Conservation (phyloP, 305 asterid genomes). For the Stenogyne calaminthoides region DNA sequence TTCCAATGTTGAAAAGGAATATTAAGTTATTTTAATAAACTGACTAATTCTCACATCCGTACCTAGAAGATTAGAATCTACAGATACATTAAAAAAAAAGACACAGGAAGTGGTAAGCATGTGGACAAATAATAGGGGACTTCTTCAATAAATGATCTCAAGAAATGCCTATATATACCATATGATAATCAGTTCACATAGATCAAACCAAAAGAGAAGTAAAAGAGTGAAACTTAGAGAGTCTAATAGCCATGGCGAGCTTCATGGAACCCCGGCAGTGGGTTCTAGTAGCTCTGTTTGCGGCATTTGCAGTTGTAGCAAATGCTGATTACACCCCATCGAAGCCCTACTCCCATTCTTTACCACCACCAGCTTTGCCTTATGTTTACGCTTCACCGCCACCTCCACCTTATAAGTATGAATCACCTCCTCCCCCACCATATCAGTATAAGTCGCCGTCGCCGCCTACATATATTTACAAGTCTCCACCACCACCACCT, state of each 20-base stretch:
- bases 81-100: neutral
- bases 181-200: neutral
- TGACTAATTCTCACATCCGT: conserved; percentile 27
- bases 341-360: neutral
- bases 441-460: neutral
- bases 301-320: neutral
- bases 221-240: neutral
- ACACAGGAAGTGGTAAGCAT: neutral
- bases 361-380: neutral
- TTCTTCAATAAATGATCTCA: conserved; percentile 4
- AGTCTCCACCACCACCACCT: neutral
- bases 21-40: conserved; percentile 7
- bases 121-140: conserved; percentile 10
- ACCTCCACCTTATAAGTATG: neutral
- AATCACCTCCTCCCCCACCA: neutral
- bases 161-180: conserved; percentile 11
- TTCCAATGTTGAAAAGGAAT: neutral
- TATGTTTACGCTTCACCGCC: neutral
- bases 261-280: neutral
- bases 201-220: neutral
- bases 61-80: conserved; percentile 22
- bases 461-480: neutral
- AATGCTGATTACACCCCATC: neutral
- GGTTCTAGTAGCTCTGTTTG: neutral
- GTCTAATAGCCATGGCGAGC: neutral